Base-by-base conservation (phyloP, 2,329 filamentous ascomycete species). In the Zasmidium angulare region DNA sequence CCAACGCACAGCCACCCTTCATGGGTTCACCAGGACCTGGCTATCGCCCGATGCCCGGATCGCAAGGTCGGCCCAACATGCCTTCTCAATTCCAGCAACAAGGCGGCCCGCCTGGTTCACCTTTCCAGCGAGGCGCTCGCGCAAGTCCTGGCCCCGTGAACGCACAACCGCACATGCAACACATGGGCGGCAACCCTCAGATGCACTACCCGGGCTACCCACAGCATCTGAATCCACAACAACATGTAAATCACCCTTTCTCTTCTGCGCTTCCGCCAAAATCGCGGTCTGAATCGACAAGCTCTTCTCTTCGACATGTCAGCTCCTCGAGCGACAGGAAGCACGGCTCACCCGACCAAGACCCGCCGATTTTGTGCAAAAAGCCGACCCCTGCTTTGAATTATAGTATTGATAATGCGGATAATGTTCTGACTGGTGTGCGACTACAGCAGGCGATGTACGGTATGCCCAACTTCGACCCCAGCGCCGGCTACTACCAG, bases 81-180 rank as follows among this genome's bases (percentile, higher is more conserved):
- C 76, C 78, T 46, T 76, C 79, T 47, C 78, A 82, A 55, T 71
- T 69, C 55, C 68, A 68, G 50, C 63, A 62, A 50, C 66, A 64
- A 49, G 55, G 53, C 9, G 52, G 49, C 43, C 58, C 68, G 50
- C 68, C 67, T 51, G 66, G 65, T 58, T 80, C 78, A 12, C 79
- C 79, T 0, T 80, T 75, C 68, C 36, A 43, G 36, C 55, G 58
- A 40, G 55, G 50, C 49, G 53, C 62, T 40, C 89, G 78, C 87
- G 74, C 71, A 52, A 81, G 78, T 66, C 79, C 79, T 87, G 86
- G 83, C 73, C 76, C 80, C 58, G 79, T 82, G 46, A 83, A 83
- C 52, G 82, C 81, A 64, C 84, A 84, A 71, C 87, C 91, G 74
- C 83, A 89, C 51, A 89, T 90, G 76, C 82, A 82, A 20, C 63